A percentile compares a stretch with the other conserved stretches of the same genome.
Evolutionary conservation across 768 basidiomycete genomes (phyloP).

Genomic region (Rhizopogon roseolus): DNA sequence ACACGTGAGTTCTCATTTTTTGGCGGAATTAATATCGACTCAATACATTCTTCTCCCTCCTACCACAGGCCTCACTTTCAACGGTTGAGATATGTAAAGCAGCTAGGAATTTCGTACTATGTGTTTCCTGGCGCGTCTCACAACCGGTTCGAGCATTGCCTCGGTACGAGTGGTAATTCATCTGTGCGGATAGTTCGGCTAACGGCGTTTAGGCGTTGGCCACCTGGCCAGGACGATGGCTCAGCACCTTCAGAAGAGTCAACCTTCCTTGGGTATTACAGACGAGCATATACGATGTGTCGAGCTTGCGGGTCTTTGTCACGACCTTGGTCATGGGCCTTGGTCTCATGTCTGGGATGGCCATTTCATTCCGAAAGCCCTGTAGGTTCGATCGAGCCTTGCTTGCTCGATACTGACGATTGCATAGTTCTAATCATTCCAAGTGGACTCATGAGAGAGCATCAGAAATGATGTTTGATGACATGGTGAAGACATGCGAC

Average conservation of each 20-base stretch:
- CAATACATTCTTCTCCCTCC: conserved; percentile 3
- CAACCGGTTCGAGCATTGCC: conserved; percentile 78
- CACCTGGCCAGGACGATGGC: conserved; percentile 66
- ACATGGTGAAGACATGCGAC: conserved; percentile 52
- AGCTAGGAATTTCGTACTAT: conserved; percentile 71
- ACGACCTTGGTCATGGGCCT: conserved; percentile 83
- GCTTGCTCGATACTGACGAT: background rate
- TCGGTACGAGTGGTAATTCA: conserved; percentile 44
- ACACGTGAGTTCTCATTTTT: conserved; percentile 47
- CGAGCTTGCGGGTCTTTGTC: conserved; percentile 76
- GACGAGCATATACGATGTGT: conserved; percentile 73
- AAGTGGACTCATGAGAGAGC: conserved; percentile 75
- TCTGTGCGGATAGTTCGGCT: background rate
- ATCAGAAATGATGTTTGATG: conserved; percentile 80
- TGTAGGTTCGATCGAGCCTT: conserved; percentile 38
- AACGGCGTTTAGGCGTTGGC: conserved; percentile 54
- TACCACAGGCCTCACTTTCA: conserved; percentile 64
- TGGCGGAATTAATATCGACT: background rate
- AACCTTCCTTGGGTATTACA: conserved; percentile 61
- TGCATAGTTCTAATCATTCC: background rate
- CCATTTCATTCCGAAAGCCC: conserved; percentile 59
- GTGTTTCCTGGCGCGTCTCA: conserved; percentile 80
- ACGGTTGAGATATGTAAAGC: conserved; percentile 70
- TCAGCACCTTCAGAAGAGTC: conserved; percentile 47
- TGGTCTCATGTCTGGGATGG: conserved; percentile 86